phyloP scores from a whole-genome alignment of 352 stramenopile genomes.

The Globisporangium ultimum region DNA sequence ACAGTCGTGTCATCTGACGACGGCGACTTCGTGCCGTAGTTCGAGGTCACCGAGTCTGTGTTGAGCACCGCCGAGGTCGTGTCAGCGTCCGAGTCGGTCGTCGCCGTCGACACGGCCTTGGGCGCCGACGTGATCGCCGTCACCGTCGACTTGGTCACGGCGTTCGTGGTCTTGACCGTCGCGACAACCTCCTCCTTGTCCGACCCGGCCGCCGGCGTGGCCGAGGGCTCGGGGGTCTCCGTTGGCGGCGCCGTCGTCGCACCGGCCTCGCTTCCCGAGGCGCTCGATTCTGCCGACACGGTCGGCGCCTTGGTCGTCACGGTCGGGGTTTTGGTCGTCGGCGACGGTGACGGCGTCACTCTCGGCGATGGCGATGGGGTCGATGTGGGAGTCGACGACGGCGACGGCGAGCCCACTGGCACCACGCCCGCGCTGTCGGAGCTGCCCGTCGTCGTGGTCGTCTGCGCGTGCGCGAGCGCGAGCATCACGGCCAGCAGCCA shows the following conservation, averaged over 20 bases:
- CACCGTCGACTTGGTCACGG: slow-evolving; percentile 16
- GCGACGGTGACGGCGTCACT: slow-evolving; percentile 18
- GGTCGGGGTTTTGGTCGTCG: slow-evolving; percentile 21
- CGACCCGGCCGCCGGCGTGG: slow-evolving; percentile 11
- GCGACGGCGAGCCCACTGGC: not conserved
- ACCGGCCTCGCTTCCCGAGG: not conserved
- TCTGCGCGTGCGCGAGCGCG: slow-evolving; percentile 7
- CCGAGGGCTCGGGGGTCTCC: slow-evolving; percentile 9
- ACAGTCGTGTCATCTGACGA: slow-evolving; percentile 22
- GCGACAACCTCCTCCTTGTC: slow-evolving; percentile 13
- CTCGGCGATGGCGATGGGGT: slow-evolving; percentile 13
- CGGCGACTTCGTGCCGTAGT: slow-evolving; percentile 46
- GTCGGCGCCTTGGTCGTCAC: slow-evolving; percentile 16
- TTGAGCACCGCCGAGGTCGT: slow-evolving; percentile 27
- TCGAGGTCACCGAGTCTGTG: slow-evolving; percentile 32
- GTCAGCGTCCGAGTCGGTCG: slow-evolving; percentile 18
- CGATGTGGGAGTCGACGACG: slow-evolving; percentile 2
- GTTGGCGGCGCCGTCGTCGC: slow-evolving; percentile 21
- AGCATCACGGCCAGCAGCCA: slow-evolving; percentile 6
- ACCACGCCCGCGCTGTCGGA: slow-evolving; percentile 2
- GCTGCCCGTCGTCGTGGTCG: not conserved
- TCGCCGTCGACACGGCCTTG: not conserved
- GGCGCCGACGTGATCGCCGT: slow-evolving; percentile 20
- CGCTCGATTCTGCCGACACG: slow-evolving; percentile 1
- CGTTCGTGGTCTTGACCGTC: slow-evolving; percentile 19